Conservation (phyloP, 805 yeast species). For the Clavispora vitiphila region DNA sequence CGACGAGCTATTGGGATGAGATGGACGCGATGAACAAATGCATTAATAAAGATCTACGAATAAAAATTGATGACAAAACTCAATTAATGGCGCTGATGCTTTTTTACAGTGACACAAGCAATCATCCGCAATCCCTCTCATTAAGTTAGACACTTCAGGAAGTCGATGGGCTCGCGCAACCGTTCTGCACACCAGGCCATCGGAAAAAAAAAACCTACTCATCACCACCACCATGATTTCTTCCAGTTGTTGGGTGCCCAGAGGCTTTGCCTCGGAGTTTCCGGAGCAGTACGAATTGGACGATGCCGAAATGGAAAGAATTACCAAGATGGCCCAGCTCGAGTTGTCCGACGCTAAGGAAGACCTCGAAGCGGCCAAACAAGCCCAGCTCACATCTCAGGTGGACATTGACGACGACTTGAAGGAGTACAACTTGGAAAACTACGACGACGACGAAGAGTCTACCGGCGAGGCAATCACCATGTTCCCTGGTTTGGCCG, state of each 20-base stretch:
- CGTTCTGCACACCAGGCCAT: conserved; percentile 1
- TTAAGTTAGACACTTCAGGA: no score
- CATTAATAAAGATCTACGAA: no score
- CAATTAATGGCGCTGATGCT: no score
- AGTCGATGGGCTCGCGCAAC: not conserved
- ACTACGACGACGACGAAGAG: conserved; percentile 62
- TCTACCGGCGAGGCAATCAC: conserved; percentile 54
- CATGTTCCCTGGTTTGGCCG: conserved; percentile 69
- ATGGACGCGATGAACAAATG: not conserved
- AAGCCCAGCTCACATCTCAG: conserved; percentile 43
- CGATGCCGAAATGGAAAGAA: conserved; percentile 90
- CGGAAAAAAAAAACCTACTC: not conserved
- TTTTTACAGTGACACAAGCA: no score
- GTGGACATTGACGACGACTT: conserved; percentile 74
- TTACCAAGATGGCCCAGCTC: conserved; percentile 76
- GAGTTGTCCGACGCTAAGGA: conserved; percentile 74
- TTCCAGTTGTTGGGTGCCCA: conserved; percentile 91
- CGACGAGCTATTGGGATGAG: conserved; percentile 14
- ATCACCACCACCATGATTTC: conserved; percentile 60
- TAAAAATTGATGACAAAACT: no score
- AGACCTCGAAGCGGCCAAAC: conserved; percentile 49
- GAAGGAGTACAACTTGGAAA: conserved; percentile 81
- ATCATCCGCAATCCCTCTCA: no score
- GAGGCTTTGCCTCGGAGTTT: conserved; percentile 90
- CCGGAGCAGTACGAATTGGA: conserved; percentile 85